Conservation (phyloP, 176 grass and related monocot species). For the Avena sativa region DNA sequence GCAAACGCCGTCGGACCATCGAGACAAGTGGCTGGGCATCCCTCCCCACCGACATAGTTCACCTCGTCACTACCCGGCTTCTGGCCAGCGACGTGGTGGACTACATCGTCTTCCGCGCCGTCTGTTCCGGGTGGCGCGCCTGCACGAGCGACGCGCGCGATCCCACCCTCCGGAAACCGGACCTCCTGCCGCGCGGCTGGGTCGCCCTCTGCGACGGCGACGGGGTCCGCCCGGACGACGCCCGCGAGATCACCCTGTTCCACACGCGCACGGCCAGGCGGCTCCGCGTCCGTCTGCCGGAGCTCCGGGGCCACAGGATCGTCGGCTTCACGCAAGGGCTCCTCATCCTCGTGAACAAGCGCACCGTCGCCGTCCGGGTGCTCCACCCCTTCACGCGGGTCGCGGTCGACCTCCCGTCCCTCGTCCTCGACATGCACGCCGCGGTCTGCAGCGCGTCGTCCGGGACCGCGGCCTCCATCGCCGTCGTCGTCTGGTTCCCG, state of each 20-base stretch:
- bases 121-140: neutral
- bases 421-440: neutral
- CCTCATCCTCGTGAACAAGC: slow-evolving; percentile 19
- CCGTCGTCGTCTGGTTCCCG: slow-evolving; percentile 24
- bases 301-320: neutral
- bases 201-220: slow-evolving; percentile 8
- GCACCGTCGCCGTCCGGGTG: neutral
- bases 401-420: slow-evolving; percentile 26
- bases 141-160: neutral
- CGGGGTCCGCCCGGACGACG: neutral
- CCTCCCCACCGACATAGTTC: neutral
- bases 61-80: neutral
- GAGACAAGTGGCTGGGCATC: neutral
- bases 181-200: neutral
- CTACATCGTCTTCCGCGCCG: slow-evolving; percentile 27
- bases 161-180: neutral
- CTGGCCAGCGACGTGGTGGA: neutral
- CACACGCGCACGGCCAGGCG: neutral
- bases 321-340: neutral
- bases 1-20: neutral
- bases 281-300: neutral
- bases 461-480: neutral
- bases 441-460: neutral
- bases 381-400: slow-evolving; percentile 32
- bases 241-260: neutral